Evolutionary conservation across 352 stramenopile genomes (phyloP).

Genomic region (Elongisporangium undulatum): DNA sequence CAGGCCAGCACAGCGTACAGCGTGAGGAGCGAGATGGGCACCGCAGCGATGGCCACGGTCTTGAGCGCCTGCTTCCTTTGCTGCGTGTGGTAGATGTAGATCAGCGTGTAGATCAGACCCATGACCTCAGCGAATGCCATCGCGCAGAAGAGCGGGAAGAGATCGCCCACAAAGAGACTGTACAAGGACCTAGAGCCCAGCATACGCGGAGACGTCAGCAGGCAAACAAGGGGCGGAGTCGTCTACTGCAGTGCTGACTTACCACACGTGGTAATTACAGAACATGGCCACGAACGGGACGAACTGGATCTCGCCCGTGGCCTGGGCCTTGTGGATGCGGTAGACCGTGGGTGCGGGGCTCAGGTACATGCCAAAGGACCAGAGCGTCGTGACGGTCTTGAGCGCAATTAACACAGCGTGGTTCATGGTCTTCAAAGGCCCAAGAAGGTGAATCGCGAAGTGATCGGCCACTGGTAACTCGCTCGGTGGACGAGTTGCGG

Average conservation of each 20-base stretch:
- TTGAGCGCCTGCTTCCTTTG: not conserved
- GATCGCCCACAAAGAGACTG: conserved; percentile 17
- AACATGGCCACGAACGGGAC: conserved; percentile 13
- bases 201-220: too few species aligned
- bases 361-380: conserved; percentile 10
- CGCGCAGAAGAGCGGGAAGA: conserved; percentile 22
- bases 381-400: conserved; percentile 12
- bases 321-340: conserved; percentile 11
- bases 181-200: too few species aligned
- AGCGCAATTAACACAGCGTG: conserved; percentile 4
- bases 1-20: conserved; percentile 5
- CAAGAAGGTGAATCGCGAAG: too few species aligned
- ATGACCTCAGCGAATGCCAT: conserved; percentile 13
- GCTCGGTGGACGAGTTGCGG: too few species aligned
- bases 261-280: conserved; percentile 7
- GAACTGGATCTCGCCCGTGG: conserved; percentile 11
- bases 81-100: conserved; percentile 8
- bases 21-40: conserved; percentile 1
- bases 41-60: not conserved
- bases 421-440: not conserved
- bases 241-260: too few species aligned
- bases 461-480: too few species aligned
- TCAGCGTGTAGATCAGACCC: conserved; percentile 13
- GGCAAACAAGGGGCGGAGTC: too few species aligned
- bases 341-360: conserved; percentile 14